phyloP scores from a whole-genome alignment of 2,329 filamentous ascomycete species.

The Ophiostoma perfectum region DNA sequence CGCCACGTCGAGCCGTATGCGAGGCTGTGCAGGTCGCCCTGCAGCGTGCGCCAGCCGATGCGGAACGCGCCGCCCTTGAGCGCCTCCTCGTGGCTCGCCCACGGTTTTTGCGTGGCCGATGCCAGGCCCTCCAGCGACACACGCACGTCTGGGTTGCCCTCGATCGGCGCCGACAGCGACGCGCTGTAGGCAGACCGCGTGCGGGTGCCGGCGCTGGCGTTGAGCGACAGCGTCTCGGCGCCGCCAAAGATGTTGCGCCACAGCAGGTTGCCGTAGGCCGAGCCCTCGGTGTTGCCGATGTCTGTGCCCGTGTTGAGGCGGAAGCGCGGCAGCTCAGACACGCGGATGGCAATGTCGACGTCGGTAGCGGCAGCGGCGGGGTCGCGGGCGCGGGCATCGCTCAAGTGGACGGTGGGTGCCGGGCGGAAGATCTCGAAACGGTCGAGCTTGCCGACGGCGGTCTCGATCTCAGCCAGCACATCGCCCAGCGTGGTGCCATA shows the following conservation, averaged over 20 bases:
- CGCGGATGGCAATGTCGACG: slow-evolving; percentile 72
- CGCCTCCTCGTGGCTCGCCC: slow-evolving; percentile 90
- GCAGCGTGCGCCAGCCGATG: slow-evolving; percentile 58
- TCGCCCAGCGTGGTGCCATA: slow-evolving; percentile 72
- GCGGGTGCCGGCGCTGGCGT: slow-evolving; percentile 81
- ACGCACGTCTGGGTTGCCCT: slow-evolving; percentile 76
- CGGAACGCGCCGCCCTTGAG: slow-evolving; percentile 72
- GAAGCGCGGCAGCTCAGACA: slow-evolving; percentile 73
- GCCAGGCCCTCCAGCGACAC: slow-evolving; percentile 74
- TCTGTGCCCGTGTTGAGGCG: slow-evolving; percentile 93
- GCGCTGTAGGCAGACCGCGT: slow-evolving; percentile 89
- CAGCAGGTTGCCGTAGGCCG: slow-evolving; percentile 80
- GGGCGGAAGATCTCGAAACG: slow-evolving; percentile 70
- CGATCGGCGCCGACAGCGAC: slow-evolving; percentile 73
- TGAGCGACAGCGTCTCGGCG: slow-evolving; percentile 80
- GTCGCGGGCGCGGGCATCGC: slow-evolving; percentile 64
- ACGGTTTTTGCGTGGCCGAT: slow-evolving; percentile 81
- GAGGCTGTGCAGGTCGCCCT: slow-evolving; percentile 66
- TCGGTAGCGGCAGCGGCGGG: slow-evolving; percentile 68
- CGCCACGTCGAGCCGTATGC: slow-evolving; percentile 81
- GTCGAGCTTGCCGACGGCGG: slow-evolving; percentile 66
- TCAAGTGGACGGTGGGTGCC: slow-evolving; percentile 75
- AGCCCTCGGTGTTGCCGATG: slow-evolving; percentile 87
- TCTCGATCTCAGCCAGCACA: slow-evolving; percentile 66
- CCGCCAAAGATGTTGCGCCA: slow-evolving; percentile 93